Evolutionary conservation across 768 basidiomycete species (phyloP).

Genomic region (Tricholoma bakamatsutake): DNA sequence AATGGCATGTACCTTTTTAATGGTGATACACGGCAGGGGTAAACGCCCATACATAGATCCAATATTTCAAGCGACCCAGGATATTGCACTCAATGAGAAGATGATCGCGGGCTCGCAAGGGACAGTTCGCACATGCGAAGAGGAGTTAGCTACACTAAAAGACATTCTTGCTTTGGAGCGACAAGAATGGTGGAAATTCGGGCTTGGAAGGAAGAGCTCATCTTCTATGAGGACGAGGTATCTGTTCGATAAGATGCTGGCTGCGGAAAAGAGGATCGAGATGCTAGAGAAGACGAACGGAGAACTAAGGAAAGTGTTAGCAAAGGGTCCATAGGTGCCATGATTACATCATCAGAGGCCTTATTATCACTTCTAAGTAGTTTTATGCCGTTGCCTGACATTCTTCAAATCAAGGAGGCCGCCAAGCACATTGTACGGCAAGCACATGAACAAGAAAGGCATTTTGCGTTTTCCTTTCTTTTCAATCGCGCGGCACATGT

Average conservation of each 20-base stretch:
- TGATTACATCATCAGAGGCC: background rate
- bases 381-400: slow-evolving; percentile 21
- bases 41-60: slow-evolving; percentile 42
- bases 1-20: slow-evolving; percentile 46
- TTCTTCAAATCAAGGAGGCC: slow-evolving; percentile 24
- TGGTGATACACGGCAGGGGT: background rate
- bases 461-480: background rate
- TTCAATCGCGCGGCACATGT: background rate
- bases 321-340: slow-evolving; percentile 21
- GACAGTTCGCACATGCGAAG: slow-evolving; percentile 66
- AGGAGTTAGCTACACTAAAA: slow-evolving; percentile 64
- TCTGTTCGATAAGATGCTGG: slow-evolving; percentile 70
- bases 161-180: slow-evolving; percentile 52
- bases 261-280: slow-evolving; percentile 63
- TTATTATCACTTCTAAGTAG: background rate
- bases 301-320: slow-evolving; percentile 55
- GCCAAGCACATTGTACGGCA: slow-evolving; percentile 26
- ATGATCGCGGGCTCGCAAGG: slow-evolving; percentile 52
- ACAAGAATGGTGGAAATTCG: slow-evolving; percentile 28
- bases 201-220: slow-evolving; percentile 42
- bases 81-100: slow-evolving; percentile 74
- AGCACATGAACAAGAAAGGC: background rate
- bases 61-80: slow-evolving; percentile 75
- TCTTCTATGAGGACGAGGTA: slow-evolving; percentile 57
- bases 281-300: slow-evolving; percentile 65